A percentile compares a stretch with the other conserved stretches of the same genome.
phyloP scores from a whole-genome alignment of 371 early-diverging fungal genomes.

The Mucor mucedo region DNA sequence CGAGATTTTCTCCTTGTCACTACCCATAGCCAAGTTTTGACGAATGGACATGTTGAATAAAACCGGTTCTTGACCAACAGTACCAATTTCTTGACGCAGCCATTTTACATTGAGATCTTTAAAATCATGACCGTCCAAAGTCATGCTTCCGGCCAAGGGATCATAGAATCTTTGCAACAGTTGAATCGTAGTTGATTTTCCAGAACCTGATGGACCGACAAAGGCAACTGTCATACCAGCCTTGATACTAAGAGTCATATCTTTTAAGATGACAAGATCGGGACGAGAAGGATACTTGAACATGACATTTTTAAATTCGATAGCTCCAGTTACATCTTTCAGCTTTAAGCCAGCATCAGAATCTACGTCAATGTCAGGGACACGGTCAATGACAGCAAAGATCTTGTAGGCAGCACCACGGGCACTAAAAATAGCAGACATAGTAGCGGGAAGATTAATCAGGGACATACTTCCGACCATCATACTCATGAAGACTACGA shows the following conservation, averaged over 20 bases:
- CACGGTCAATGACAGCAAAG: conserved; percentile 80
- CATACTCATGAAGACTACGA: conserved; percentile 70
- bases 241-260: conserved; percentile 63
- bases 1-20: conserved; percentile 42
- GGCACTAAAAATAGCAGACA: conserved; percentile 67
- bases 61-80: conserved; percentile 75
- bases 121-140: conserved; percentile 63
- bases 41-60: conserved; percentile 75
- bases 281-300: conserved; percentile 74
- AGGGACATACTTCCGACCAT: conserved; percentile 57
- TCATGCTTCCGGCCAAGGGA: conserved; percentile 57
- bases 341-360: conserved; percentile 48
- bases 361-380: conserved; percentile 67
- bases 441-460: conserved; percentile 55
- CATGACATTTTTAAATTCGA: conserved; percentile 70
- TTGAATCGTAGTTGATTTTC: conserved; percentile 73
- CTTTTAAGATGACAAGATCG: conserved; percentile 57
- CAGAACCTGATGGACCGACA: conserved; percentile 71
- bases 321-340: conserved; percentile 40
- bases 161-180: conserved; percentile 74
- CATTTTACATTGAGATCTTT: conserved; percentile 58
- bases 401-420: conserved; percentile 70
- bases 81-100: conserved; percentile 67
- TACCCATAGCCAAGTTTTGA: conserved; percentile 75
- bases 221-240: conserved; percentile 69